Conservation (phyloP, 345 rosid species). For the Brassica juncea region DNA sequence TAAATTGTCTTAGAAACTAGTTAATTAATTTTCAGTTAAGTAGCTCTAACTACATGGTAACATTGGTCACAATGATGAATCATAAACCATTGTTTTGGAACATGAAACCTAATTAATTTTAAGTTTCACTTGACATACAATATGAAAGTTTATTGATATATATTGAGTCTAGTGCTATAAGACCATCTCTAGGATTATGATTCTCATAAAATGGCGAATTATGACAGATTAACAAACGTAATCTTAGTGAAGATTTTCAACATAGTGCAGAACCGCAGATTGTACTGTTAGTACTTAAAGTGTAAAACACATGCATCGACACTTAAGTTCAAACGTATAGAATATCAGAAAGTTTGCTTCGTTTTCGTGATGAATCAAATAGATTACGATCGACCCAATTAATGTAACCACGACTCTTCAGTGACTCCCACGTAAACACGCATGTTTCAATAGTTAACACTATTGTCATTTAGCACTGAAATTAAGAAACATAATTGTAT, state of each 20-base stretch:
- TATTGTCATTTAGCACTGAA: background rate
- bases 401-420: constrained; percentile 14
- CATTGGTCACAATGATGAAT: background rate
- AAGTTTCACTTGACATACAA: background rate
- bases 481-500: background rate
- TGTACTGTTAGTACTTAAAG: background rate
- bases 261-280: background rate
- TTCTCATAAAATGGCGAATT: background rate
- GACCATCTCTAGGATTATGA: background rate
- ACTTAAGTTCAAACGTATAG: background rate
- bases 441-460: constrained; percentile 12
- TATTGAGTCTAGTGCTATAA: background rate
- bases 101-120: background rate
- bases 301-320: too few relatives aligned
- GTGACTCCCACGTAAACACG: constrained; percentile 7
- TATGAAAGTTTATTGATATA: background rate
- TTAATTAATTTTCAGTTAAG: too few relatives aligned
- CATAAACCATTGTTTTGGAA: background rate
- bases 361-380: background rate
- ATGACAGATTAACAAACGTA: background rate
- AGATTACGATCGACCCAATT: background rate
- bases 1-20: too few relatives aligned
- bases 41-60: background rate
- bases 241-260: background rate
- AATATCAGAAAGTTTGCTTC: background rate